Base-by-base conservation (phyloP, 2,329 filamentous ascomycete species). In the Truncatella angustata region DNA sequence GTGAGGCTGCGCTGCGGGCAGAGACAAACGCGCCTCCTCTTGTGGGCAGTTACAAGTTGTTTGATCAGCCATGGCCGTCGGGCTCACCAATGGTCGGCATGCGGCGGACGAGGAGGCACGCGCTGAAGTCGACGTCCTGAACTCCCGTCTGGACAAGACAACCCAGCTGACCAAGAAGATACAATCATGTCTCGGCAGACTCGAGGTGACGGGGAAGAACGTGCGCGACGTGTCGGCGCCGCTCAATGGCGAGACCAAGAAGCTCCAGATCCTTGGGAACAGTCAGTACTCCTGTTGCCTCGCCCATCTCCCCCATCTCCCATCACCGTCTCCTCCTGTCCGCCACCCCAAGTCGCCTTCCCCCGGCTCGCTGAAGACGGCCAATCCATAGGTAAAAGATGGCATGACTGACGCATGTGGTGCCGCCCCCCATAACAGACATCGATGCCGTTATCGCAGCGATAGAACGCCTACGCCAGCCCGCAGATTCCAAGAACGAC, bases 151-250 rank as follows among this genome's bases (percentile, higher is more conserved):
- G 56, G 91, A 95, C 62, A 97, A 96, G 80, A 95, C 95, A 61
- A 88, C 91, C 54, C 85, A 91, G 65, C 81, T 97, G 67, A 96
- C 91, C 28, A 96, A 94, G 76, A 96, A 96, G 77, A 97, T 99
- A 51, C 89, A 96, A 70, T 87, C 89, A 24, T 96, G 90, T 48
- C 80, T 97, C 60, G 82, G 85, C 34, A 83, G 92, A 51, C 78
- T 99, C 30, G 91, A 97, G 63, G 84, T 87, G 34, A 95, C 90
- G 49, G 94, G 93, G 16, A 91, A 91, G 72, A 92, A 88, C 54
- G 91, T 97, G 18, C 87, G 91, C 63, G 90, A 96, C 65, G 92
- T 95, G 10, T 91, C 95, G 51, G 91, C 91, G 1, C 94, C 94
- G 7, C 87, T 99, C 37, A 95, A 92, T 66, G 90, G 88, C 62